A percentile compares a stretch with the other conserved stretches of the same genome.
These are phyloP conservation scores for Cornus kousa DNA, from an alignment of 148 eudicot genomes.

Conservation along the genomic window DNA sequence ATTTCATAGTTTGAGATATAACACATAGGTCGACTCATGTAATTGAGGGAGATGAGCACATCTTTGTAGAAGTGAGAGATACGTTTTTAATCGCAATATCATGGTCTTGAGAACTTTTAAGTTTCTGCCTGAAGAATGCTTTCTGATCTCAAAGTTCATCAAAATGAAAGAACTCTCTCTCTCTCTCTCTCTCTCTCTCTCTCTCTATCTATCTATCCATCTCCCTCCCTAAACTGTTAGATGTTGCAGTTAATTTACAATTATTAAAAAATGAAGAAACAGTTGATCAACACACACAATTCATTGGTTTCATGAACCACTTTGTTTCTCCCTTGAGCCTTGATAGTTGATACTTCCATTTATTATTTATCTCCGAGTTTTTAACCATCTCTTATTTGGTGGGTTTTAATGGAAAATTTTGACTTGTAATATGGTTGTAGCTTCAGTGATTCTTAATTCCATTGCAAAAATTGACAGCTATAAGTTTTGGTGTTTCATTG, in stretches of 20 bases:
- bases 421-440: not conserved
- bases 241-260: not conserved
- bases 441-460: not conserved
- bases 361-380: too few species aligned
- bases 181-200: too few species aligned
- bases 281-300: not conserved
- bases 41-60: not conserved
- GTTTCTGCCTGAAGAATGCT: too few species aligned
- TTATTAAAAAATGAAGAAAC: not conserved
- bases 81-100: too few species aligned
- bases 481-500: slow-evolving; percentile 20
- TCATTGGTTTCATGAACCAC: not conserved
- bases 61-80: not conserved
- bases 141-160: too few species aligned
- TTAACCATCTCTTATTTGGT: too few species aligned
- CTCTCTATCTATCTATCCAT: too few species aligned
- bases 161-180: too few species aligned
- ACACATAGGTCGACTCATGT: not conserved
- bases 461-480: slow-evolving; percentile 10
- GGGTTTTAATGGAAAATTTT: too few species aligned
- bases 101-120: too few species aligned
- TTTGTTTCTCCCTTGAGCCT: not conserved
- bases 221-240: too few species aligned
- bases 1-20: not conserved
- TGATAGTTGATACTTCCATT: too few species aligned